Conservation (phyloP, 2,329 filamentous ascomycete genomes). For the Neofusicoccum cordaticola region DNA sequence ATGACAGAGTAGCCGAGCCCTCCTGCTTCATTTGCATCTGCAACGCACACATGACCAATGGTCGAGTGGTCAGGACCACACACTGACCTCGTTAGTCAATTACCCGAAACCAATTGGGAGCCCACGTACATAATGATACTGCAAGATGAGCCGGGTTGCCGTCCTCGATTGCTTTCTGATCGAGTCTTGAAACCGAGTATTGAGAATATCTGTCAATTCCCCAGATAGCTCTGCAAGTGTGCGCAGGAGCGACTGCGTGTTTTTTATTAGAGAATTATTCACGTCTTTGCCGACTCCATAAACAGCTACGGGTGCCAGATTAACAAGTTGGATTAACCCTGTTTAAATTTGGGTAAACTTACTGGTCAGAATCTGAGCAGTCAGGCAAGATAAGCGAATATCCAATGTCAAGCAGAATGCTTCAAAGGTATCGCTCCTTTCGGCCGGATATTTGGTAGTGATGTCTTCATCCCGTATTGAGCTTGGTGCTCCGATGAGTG, state of each 20-base stretch:
- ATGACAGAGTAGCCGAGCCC: not conserved
- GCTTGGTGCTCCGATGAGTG: not conserved
- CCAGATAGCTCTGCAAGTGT: not conserved
- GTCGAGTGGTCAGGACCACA: not conserved
- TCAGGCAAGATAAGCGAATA: not conserved
- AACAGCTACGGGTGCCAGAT: not conserved
- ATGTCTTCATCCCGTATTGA: not conserved
- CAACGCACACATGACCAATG: not conserved
- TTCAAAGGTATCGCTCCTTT: not conserved
- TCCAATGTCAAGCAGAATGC: not conserved
- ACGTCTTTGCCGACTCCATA: not conserved
- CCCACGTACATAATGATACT: not conserved
- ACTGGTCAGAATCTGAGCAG: not conserved
- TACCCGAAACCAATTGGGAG: no score
- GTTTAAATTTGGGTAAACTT: not conserved
- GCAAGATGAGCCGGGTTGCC: not conserved
- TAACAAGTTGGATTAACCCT: no score
- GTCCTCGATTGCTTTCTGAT: not conserved
- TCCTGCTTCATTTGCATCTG: not conserved
- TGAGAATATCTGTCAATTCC: not conserved
- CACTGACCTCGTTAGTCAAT: not conserved
- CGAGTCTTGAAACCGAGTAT: not conserved
- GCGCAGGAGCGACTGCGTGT: not conserved
- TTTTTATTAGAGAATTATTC: not conserved
- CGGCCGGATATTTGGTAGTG: not conserved